Conservation (phyloP, 768 basidiomycete species). For the Lactarius evosmus region DNA sequence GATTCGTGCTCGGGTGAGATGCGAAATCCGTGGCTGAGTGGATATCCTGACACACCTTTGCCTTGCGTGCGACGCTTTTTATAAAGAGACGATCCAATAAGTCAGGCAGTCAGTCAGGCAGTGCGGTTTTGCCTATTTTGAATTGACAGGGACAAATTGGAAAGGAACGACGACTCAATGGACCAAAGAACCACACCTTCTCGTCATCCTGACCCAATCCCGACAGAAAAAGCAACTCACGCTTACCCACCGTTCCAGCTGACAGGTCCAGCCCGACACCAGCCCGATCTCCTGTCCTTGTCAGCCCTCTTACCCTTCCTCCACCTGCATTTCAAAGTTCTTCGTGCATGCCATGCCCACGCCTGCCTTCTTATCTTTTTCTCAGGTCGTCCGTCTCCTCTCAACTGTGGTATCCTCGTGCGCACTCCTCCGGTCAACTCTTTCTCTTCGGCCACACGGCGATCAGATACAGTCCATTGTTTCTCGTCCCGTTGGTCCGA, state of each 20-base stretch:
- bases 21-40: neutral
- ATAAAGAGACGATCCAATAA: neutral
- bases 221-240: neutral
- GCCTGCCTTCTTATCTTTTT: neutral
- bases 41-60: slow-evolving; percentile 13
- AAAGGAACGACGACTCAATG: neutral
- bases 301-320: too few relatives aligned
- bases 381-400: neutral
- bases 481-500: slow-evolving; percentile 15
- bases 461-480: neutral
- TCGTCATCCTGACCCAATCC: neutral
- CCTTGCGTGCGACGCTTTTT: neutral
- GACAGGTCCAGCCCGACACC: neutral
- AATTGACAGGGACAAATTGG: neutral
- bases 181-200: neutral
- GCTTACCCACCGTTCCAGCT: too few relatives aligned
- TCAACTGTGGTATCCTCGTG: neutral
- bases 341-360: neutral
- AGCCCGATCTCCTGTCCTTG: too few relatives aligned
- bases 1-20: slow-evolving; percentile 21
- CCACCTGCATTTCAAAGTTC: neutral
- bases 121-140: neutral
- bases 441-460: neutral
- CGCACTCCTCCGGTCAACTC: too few relatives aligned
- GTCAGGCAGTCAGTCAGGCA: neutral